A percentile compares a stretch with the other conserved stretches of the same genome.
These are phyloP conservation scores for Fusarium goolgardi DNA, from an alignment of 2,329 filamentous ascomycete species.

Conservation along the genomic window DNA sequence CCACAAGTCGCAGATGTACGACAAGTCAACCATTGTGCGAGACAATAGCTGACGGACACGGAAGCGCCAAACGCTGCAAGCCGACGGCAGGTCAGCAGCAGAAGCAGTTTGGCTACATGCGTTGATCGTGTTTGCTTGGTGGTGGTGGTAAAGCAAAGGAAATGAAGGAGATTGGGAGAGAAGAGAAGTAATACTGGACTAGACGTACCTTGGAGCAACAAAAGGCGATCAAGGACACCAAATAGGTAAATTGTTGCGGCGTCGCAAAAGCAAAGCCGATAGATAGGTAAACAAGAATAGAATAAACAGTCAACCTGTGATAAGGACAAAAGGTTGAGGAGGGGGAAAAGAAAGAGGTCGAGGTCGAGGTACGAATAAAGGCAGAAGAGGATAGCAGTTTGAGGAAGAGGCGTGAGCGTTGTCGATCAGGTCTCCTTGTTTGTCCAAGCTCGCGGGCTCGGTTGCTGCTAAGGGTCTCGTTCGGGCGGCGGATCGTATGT, in stretches of 20 bases:
- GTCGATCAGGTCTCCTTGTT: slow-evolving; percentile 38
- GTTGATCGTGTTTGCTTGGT: slow-evolving; percentile 11
- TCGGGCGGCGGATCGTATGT: slow-evolving; percentile 32
- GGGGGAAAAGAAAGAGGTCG: slow-evolving; percentile 13
- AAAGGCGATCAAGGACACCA: slow-evolving; percentile 23
- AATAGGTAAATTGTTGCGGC: slow-evolving; percentile 21
- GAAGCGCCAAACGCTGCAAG: slow-evolving; percentile 39
- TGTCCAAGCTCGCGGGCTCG: slow-evolving; percentile 24
- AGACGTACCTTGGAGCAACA: slow-evolving; percentile 37
- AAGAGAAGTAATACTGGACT: slow-evolving; percentile 32
- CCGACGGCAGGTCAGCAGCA: slow-evolving; percentile 31
- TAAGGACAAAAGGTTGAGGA: slow-evolving; percentile 4
- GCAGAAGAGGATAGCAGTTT: slow-evolving; percentile 11
- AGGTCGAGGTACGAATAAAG: slow-evolving; percentile 21
- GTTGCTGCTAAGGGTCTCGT: slow-evolving; percentile 33
- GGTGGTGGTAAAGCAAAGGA: slow-evolving; percentile 17
- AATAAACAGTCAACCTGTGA: slow-evolving; percentile 27
- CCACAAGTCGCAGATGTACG: slow-evolving; percentile 39
- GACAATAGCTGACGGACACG: slow-evolving; percentile 35
- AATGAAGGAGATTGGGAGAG: slow-evolving; percentile 30
- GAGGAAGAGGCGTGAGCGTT: slow-evolving; percentile 25
- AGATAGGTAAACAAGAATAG: slow-evolving; percentile 6
- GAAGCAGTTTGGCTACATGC: slow-evolving; percentile 20
- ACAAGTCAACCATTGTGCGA: slow-evolving; percentile 29
- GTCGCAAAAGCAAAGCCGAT: slow-evolving; percentile 38